A percentile compares a stretch with the other conserved stretches of the same genome.
Conservation (phyloP, 805 yeast genomes). For the Hagleromyces aurorensis region DNA sequence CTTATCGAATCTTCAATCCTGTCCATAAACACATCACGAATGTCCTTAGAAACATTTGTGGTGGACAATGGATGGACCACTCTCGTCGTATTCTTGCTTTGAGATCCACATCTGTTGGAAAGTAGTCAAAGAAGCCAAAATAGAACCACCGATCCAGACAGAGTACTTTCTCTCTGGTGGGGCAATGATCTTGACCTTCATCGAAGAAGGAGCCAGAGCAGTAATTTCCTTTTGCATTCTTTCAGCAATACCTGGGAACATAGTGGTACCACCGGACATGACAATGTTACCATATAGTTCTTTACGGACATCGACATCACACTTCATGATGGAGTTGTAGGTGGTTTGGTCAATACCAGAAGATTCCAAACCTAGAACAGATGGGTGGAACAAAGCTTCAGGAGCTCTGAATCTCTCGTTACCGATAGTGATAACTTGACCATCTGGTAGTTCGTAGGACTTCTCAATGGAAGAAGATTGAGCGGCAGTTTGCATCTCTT, state of each 20-base stretch:
- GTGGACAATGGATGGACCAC: constrained; percentile 96
- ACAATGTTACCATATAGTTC: constrained; percentile 99
- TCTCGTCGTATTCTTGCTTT: constrained; percentile 99
- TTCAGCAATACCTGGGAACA: constrained; percentile 99
- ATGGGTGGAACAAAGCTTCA: constrained; percentile 99
- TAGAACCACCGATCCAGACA: constrained; percentile 99
- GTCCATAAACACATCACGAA: constrained; percentile 2
- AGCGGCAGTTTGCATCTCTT: constrained; percentile 98
- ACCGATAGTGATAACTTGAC: constrained; percentile 98
- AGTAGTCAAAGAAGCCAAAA: constrained; percentile 95
- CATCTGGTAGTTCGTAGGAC: constrained; percentile 99
- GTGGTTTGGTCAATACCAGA: constrained; percentile 98
- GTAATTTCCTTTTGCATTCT: constrained; percentile 99
- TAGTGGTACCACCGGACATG: constrained; percentile 99
- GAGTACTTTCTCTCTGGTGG: constrained; percentile 99
- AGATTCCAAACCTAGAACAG: constrained; percentile 83
- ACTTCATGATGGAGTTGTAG: constrained; percentile 75
- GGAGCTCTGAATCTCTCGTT: constrained; percentile 99
- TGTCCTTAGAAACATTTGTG: constrained; percentile 40
- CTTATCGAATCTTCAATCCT: too few relatives aligned
- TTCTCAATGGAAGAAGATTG: constrained; percentile 97
- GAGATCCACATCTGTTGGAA: constrained; percentile 99
- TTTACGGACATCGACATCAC: constrained; percentile 98
- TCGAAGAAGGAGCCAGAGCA: constrained; percentile 98
- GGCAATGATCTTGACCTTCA: constrained; percentile 99